Evolutionary conservation across 306 rosid species (phyloP), one percentile per base, ranked within the genome.

Genomic region (Luffa acutangula): DNA sequence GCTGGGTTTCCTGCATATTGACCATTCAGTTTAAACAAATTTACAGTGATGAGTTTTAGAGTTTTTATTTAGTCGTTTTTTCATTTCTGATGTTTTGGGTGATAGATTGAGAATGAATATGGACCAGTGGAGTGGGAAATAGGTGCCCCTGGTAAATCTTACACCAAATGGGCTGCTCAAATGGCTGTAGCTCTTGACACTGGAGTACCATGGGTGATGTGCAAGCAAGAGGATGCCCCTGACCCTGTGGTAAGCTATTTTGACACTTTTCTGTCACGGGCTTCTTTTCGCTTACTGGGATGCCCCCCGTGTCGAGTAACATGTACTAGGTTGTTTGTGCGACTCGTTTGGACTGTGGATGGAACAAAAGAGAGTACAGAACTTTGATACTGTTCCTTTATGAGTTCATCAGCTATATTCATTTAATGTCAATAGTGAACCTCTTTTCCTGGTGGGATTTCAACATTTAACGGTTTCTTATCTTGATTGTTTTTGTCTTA

Each of bases 141-240:
- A 78, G 97, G 97, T 63, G 89, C 89, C 3, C 93, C 97, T 42
- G 99, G 97, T n/a, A 90, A 89, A 86, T 87, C 97, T 84, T 96
- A 93, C 65, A 80, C 97, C 0, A 82, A 86, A 85, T 96, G 99
- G 99, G 92, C 93, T 60, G 92, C 97, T 83, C 81, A 89, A 88
- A 96, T 96, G 99, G 99, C 98, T 20, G 92, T 91, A 9, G 92
- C 86, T 59, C 94, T 96, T 21, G 48, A 82, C 76, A 96, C 99
- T 13, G 99, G 97, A 0, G 99, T 90, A 1, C 99, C 99, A 2
- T 96, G 99, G 99, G 82, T 96, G 77, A 96, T 96, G 99, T 96
- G 99, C 91, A 96, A 96, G 89, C 99, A 96, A 89, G 88, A 91
- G 53, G 99, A 96, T 81, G 96, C 99, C 83, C 99, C 99, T 53